Evolutionary conservation across 139 green algal genomes (phyloP), one percentile per base, ranked within the genome.

Genomic region (Chlamydomonas schloesseri): DNA sequence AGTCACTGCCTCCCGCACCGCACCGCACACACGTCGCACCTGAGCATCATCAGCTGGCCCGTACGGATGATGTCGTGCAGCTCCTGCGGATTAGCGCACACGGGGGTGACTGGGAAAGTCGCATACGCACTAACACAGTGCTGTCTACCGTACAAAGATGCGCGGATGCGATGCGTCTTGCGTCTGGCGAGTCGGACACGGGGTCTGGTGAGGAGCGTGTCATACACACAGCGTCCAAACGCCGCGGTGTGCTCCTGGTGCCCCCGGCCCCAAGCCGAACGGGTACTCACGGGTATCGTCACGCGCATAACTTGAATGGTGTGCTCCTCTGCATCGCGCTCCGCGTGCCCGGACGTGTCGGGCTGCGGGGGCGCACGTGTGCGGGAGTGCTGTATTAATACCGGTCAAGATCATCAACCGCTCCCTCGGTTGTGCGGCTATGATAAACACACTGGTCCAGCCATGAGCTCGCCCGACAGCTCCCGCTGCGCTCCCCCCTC

Each of bases 41-140:
- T 94, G 4, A 94, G 95, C 88, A 97, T 81, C 90, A 97, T 87
- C 91, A 97, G 93, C 29, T 97, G 85, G 0, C 94, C 93, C 24
- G 73, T 82, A 3, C 72, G 23, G 84, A 96, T 81, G 17, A 97
- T 33, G 50, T 57, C 31, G 23, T 83, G 70, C 29, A 97, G 90
- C 76, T 96, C 74, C 6, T 86, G 47, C 58, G 97, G 31, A 1
- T 6, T 37, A 21, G 37, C 0, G 36, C 3, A 57, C 4, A 33
- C 15, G 68, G 33, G 20, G 37, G 37, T 37, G 37, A 46, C 0
- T 11, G 6, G 9, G 31, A 20, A 1, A 57, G n/a, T n/a, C n/a
- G n/a, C n/a, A n/a, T n/a, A n/a, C n/a, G n/a, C n/a, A n/a, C n/a
- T n/a, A n/a, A n/a, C n/a, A n/a, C n/a, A n/a, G n/a, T n/a, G n/a